Percentiles rank a stretch among this genome's conserved stretches.
phyloP scores from a whole-genome alignment of 805 yeast genomes.

The Saccharomycopsis sp. region DNA sequence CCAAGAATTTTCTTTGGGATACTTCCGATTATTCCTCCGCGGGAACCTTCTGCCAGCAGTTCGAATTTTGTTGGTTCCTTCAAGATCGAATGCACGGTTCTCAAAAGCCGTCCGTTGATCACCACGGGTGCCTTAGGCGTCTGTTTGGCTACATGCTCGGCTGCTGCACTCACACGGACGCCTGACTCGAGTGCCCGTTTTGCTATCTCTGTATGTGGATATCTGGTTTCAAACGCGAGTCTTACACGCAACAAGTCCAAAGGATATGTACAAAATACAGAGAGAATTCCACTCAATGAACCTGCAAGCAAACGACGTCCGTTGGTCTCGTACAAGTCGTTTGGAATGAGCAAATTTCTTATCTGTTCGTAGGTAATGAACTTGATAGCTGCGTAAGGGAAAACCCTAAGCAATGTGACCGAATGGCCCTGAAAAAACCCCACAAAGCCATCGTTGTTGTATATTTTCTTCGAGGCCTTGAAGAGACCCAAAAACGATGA shows the following conservation, averaged over 20 bases:
- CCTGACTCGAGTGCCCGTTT: background rate
- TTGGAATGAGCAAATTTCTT: conserved; percentile 70
- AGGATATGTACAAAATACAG: conserved; percentile 89
- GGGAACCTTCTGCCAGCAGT: conserved; percentile 5
- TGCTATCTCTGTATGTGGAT: background rate
- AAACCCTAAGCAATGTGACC: conserved; percentile 82
- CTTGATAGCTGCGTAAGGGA: conserved; percentile 96
- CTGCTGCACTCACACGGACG: background rate
- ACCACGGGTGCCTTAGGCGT: background rate
- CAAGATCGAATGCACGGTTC: conserved; percentile 25
- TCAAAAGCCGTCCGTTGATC: conserved; percentile 24
- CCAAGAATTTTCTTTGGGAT: conserved; percentile 23
- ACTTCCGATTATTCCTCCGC: conserved; percentile 26
- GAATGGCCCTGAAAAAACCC: conserved; percentile 96
- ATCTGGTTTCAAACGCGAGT: conserved; percentile 77
- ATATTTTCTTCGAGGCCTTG: conserved; percentile 64
- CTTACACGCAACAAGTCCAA: conserved; percentile 85
- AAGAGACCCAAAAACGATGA: conserved; percentile 76
- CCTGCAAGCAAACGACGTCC: conserved; percentile 80
- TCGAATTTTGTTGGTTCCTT: conserved; percentile 22
- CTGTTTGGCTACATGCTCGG: background rate
- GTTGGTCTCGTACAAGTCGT: conserved; percentile 69
- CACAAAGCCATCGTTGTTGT: conserved; percentile 56
- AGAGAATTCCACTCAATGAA: conserved; percentile 78
- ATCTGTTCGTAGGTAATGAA: conserved; percentile 95